Evolutionary conservation across 2,329 filamentous ascomycete genomes (phyloP).

Genomic region (Acarospora socialis): DNA sequence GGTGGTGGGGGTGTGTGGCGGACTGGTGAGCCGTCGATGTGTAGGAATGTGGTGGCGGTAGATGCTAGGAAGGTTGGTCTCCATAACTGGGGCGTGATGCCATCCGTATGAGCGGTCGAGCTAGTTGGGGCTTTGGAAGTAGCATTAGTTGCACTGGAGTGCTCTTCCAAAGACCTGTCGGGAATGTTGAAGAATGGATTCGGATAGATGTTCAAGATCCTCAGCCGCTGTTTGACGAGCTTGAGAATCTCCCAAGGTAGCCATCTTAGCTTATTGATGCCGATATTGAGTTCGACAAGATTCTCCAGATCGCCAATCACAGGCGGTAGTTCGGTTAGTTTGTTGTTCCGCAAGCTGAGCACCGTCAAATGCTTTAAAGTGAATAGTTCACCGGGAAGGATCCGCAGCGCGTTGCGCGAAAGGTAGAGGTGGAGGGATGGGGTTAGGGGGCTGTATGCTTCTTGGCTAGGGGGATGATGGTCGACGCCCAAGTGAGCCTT

Average conservation of each 20-base stretch:
- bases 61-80: slow-evolving; percentile 3
- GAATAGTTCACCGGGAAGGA: slow-evolving; percentile 27
- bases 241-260: slow-evolving; percentile 33
- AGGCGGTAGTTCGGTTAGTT: slow-evolving; percentile 27
- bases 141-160: background rate
- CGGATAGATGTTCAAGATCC: slow-evolving; percentile 25
- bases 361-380: slow-evolving; percentile 27
- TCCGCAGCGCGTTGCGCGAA: slow-evolving; percentile 26
- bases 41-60: slow-evolving; percentile 9
- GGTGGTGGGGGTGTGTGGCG: slow-evolving; percentile 5
- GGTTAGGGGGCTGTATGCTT: slow-evolving; percentile 26
- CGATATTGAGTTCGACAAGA: slow-evolving; percentile 31
- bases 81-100: no score
- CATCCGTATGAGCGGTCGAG: no score
- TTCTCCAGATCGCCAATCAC: slow-evolving; percentile 27
- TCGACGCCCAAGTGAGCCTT: no score
- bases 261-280: slow-evolving; percentile 27
- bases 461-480: no score
- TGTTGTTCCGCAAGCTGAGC: slow-evolving; percentile 33
- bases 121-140: no score
- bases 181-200: slow-evolving; percentile 23
- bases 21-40: slow-evolving; percentile 3
- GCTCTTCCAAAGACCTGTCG: background rate
- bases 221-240: slow-evolving; percentile 25
- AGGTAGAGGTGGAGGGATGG: slow-evolving; percentile 31